Base-by-base conservation (phyloP, 352 stramenopile genomes). In the Phytophthora tentaculata region DNA sequence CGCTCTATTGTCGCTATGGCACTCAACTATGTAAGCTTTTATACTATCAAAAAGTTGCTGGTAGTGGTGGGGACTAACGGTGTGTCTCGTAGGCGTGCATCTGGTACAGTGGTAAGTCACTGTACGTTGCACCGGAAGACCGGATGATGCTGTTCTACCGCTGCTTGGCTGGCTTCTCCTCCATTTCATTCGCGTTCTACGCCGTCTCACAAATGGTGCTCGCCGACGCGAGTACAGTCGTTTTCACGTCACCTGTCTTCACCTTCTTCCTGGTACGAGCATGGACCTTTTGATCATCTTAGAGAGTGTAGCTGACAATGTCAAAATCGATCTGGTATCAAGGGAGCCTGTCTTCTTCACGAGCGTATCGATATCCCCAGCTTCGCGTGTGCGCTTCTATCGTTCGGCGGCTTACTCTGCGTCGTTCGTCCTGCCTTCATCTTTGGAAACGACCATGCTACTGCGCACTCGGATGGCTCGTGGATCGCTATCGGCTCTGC, bases 151-250 rank as follows among this genome's bases (percentile, higher is more conserved):
- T 94, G 24, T 79, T 90, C 37, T 88, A 80, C 51, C 86, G 86
- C 28, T 89, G 80, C 35, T 63, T 92, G 26, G 74, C 78, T 23
- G 86, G 84, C 8, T 94, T 91, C 43, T 76, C 67, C 32, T 92
- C 86, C 55, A 91, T 94, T 52, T 82, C 78, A 51, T 88, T 91
- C 53, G 82, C 76, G 10, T 94, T 94, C 64, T 92, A 89, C 65
- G 83, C 86, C 1, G 52, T 94, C 10, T 90, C 84, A 16, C 84
- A 92, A 65, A 90, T 94, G 82, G 84, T 91, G 56, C 73, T 94
- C 2, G 86, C 86, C 5, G 86, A 95, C 47, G 74, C 78, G 9
- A 93, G 83, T 50, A 77, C 86, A 14, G 71, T 92, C n/a, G 64
- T 95, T 20, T 95, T 95, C 58, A 91, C 80, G 0, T 89, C 74